Evolutionary conservation across 169 alveolate genomes (phyloP).

Genomic region (Pseudocohnilembus persalinus): DNA sequence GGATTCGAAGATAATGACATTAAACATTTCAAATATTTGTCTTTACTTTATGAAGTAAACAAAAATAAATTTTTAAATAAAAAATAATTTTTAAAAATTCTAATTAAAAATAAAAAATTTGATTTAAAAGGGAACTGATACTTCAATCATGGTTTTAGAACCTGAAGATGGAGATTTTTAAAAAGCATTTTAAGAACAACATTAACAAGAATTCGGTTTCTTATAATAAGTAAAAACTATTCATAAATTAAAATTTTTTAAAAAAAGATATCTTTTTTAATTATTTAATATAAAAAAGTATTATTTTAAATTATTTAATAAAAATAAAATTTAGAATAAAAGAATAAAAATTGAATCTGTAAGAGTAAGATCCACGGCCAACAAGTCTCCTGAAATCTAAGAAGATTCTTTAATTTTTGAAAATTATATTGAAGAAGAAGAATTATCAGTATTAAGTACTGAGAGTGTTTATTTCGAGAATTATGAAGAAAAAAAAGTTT

Average conservation of each 20-base stretch:
- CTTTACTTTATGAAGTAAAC: constrained; percentile 2
- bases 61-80: too few species aligned
- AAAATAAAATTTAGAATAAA: too few species aligned
- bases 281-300: too few species aligned
- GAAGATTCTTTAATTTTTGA: neutral
- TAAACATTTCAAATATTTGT: neutral
- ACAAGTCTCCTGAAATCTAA: neutral
- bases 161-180: constrained; percentile 20
- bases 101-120: too few species aligned
- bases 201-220: constrained; percentile 69
- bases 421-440: neutral
- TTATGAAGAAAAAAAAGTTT: constrained; percentile 20
- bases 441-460: neutral
- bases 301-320: too few species aligned
- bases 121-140: constrained; percentile 60
- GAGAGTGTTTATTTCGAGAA: constrained; percentile 19
- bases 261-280: too few species aligned
- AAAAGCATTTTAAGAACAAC: constrained; percentile 31
- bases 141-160: constrained; percentile 46
- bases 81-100: too few species aligned
- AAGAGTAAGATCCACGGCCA: constrained; percentile 59
- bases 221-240: neutral
- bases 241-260: too few species aligned
- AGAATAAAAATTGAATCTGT: constrained; percentile 49
- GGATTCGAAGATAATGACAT: neutral